Conservation (phyloP, 176 grass and related monocot genomes). For the Oryza australiensis region DNA sequence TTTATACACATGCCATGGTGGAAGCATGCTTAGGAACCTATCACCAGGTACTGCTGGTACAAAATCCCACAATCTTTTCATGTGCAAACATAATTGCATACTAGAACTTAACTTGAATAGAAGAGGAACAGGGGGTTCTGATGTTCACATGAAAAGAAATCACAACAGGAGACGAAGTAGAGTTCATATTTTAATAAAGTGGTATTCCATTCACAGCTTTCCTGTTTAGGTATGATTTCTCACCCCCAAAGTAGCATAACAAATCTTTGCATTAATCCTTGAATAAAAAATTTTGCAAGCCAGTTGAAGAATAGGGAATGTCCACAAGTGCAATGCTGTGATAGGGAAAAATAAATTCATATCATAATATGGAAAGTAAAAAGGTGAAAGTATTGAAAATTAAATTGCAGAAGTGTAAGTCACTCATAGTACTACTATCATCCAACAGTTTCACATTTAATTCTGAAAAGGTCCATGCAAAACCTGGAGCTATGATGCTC, state of each 20-base stretch:
- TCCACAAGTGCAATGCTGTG: constrained; percentile 85
- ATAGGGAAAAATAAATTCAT: constrained; percentile 32
- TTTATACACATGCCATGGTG: constrained; percentile 97
- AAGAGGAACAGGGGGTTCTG: neutral
- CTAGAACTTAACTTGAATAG: constrained; percentile 19
- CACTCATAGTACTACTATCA: neutral
- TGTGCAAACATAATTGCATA: constrained; percentile 42
- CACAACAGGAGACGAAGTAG: constrained; percentile 27
- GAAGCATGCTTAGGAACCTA: constrained; percentile 94
- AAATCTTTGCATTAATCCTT: constrained; percentile 68
- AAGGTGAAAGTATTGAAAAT: constrained; percentile 17
- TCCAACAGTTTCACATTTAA: neutral
- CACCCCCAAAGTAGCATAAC: constrained; percentile 91
- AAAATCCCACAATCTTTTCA: constrained; percentile 88
- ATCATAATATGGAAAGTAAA: constrained; percentile 45
- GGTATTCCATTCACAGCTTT: constrained; percentile 56
- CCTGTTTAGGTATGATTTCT: constrained; percentile 63
- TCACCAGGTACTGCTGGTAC: constrained; percentile 78
- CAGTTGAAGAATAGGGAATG: constrained; percentile 84
- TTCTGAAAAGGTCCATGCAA: neutral
- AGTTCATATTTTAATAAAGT: constrained; percentile 47
- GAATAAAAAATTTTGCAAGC: constrained; percentile 81
- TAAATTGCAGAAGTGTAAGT: neutral
- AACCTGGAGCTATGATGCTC: neutral
- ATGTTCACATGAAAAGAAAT: constrained; percentile 6